Evolutionary conservation across 257 asterid genomes (phyloP).

Genomic region (Solanum arcanum): DNA sequence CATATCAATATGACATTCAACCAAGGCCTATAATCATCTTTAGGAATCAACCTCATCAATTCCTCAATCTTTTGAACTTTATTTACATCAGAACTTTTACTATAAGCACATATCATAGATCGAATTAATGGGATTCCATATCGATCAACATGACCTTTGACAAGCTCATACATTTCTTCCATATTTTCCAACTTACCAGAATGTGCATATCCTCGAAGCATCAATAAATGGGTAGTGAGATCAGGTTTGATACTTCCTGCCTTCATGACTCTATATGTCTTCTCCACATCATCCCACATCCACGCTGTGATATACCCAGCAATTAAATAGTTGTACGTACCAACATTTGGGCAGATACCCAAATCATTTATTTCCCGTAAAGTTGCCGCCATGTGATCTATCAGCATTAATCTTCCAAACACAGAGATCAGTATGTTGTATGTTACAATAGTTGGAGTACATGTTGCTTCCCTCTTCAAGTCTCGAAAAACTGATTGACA

Average conservation of each 20-base stretch:
- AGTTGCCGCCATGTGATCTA: slow-evolving; percentile 72
- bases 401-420: slow-evolving; percentile 52
- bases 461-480: slow-evolving; percentile 39
- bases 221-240: slow-evolving; percentile 36
- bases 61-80: slow-evolving; percentile 52
- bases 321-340: slow-evolving; percentile 53
- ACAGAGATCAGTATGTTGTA: slow-evolving; percentile 79
- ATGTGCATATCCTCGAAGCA: slow-evolving; percentile 82
- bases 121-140: slow-evolving; percentile 36
- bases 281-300: slow-evolving; percentile 84
- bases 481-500: slow-evolving; percentile 52
- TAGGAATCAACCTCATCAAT: slow-evolving; percentile 44
- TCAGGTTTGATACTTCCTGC: slow-evolving; percentile 38
- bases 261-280: slow-evolving; percentile 43
- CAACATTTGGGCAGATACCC: slow-evolving; percentile 34
- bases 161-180: slow-evolving; percentile 59
- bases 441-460: slow-evolving; percentile 54
- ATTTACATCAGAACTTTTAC: slow-evolving; percentile 39
- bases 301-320: slow-evolving; percentile 80
- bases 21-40: slow-evolving; percentile 54
- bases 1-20: slow-evolving; percentile 52
- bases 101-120: slow-evolving; percentile 61
- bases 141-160: slow-evolving; percentile 30
- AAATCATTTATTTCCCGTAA: slow-evolving; percentile 37
- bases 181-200: slow-evolving; percentile 60